Percentiles rank a stretch among this genome's conserved stretches.
phyloP scores from a whole-genome alignment of 1,284 basidiomycete genomes.

The Ganoderma leucocontextum region DNA sequence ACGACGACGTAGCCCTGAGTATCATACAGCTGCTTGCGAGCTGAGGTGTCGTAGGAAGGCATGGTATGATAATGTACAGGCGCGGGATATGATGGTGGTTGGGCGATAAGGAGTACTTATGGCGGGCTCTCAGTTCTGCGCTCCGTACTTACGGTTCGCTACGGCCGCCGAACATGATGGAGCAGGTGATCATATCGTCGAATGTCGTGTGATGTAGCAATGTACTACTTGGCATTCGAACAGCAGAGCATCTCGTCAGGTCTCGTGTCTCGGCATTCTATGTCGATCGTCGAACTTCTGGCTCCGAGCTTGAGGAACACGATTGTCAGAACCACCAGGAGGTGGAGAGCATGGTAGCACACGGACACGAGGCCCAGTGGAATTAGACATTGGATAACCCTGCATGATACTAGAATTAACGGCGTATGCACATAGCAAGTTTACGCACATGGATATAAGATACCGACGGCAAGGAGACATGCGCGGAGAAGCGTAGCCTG shows the following conservation, averaged over 20 bases:
- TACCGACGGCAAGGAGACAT: background rate
- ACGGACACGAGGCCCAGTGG: background rate
- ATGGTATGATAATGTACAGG: background rate
- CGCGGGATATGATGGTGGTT: conserved; percentile 15
- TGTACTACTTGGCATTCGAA: background rate
- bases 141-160: too few species aligned
- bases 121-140: background rate
- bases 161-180: background rate
- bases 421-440: background rate
- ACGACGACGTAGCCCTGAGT: conserved; percentile 78
- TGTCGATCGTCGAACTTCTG: background rate
- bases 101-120: conserved; percentile 3
- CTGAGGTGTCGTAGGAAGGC: conserved; percentile 6
- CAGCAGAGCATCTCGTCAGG: background rate
- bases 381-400: background rate
- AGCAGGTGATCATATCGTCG: background rate
- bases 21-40: conserved; percentile 54
- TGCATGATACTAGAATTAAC: too few species aligned
- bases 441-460: background rate
- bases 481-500: background rate
- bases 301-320: background rate
- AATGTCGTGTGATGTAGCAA: background rate
- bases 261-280: background rate
- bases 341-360: background rate
- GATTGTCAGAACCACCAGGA: background rate